A percentile compares a stretch with the other conserved stretches of the same genome.
Conservation (phyloP, 169 alveolate genomes). For the Prorocentrum cordatum region DNA sequence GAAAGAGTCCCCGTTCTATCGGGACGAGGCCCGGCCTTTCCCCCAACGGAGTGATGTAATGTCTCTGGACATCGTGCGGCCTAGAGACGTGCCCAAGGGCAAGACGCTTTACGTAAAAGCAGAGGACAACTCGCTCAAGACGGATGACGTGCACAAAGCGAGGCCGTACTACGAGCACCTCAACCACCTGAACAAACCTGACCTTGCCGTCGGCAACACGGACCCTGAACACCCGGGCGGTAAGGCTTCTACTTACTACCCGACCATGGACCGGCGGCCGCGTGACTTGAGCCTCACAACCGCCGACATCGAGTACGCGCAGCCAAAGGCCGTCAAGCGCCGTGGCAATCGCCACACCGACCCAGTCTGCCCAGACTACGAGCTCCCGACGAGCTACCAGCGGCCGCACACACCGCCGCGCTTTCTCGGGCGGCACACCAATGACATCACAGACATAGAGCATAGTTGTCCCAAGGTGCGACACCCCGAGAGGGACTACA, state of each 20-base stretch:
- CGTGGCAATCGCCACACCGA: constrained; percentile 16
- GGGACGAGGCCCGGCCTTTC: constrained; percentile 20
- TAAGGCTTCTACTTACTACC: constrained; percentile 31
- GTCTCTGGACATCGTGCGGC: constrained; percentile 61
- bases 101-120: constrained; percentile 30
- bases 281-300: constrained; percentile 52
- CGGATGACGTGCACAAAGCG: background rate
- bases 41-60: constrained; percentile 42
- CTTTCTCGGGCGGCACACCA: background rate
- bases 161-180: constrained; percentile 40
- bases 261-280: constrained; percentile 50
- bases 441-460: too few relatives aligned
- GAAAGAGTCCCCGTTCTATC: too few relatives aligned
- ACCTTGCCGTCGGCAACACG: constrained; percentile 39
- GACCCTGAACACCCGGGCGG: constrained; percentile 54
- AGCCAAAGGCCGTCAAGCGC: background rate
- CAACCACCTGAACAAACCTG: constrained; percentile 36
- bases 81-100: constrained; percentile 36
- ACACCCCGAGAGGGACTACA: constrained; percentile 26
- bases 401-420: background rate
- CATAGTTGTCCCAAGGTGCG: constrained; percentile 26
- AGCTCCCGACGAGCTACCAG: constrained; percentile 52
- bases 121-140: constrained; percentile 39
- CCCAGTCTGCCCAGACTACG: constrained; percentile 36
- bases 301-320: too few relatives aligned